Evolutionary conservation across 2,329 filamentous ascomycete species (phyloP).

Genomic region (Penicillium sp.): DNA sequence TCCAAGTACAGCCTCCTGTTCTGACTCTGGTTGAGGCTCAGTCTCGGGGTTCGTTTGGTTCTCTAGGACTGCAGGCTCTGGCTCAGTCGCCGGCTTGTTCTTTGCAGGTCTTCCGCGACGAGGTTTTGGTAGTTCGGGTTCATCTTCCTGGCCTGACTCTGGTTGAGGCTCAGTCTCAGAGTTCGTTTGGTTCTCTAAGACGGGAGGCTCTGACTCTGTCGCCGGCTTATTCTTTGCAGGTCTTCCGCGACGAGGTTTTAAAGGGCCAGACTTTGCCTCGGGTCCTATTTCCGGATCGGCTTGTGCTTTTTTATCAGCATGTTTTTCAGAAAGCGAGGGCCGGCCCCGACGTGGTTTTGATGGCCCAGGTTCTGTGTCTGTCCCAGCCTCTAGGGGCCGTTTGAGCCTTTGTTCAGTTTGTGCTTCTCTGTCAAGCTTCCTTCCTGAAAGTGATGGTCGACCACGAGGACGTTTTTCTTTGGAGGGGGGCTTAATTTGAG

Average conservation of each 20-base stretch:
- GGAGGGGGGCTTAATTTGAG: background rate
- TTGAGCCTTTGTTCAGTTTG: slow-evolving; percentile 13
- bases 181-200: background rate
- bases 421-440: background rate
- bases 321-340: background rate
- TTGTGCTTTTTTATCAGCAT: background rate
- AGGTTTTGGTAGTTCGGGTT: background rate
- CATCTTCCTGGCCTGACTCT: background rate
- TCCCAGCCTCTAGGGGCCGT: background rate
- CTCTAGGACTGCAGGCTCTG: background rate
- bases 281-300: background rate
- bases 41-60: background rate
- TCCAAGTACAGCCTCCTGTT: background rate
- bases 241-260: slow-evolving; percentile 7
- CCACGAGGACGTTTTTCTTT: background rate
- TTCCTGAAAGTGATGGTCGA: background rate
- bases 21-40: background rate
- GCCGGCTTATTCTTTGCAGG: slow-evolving; percentile 4
- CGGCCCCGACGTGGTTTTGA: background rate
- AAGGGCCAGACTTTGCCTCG: background rate
- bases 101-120: background rate
- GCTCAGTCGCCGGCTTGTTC: background rate
- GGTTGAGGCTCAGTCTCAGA: background rate
- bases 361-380: slow-evolving; percentile 7
- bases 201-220: background rate